Evolutionary conservation across 2,329 filamentous ascomycete species (phyloP), one percentile per base, ranked within the genome.

Genomic region (Hymenotorrendiella dingleyae): DNA sequence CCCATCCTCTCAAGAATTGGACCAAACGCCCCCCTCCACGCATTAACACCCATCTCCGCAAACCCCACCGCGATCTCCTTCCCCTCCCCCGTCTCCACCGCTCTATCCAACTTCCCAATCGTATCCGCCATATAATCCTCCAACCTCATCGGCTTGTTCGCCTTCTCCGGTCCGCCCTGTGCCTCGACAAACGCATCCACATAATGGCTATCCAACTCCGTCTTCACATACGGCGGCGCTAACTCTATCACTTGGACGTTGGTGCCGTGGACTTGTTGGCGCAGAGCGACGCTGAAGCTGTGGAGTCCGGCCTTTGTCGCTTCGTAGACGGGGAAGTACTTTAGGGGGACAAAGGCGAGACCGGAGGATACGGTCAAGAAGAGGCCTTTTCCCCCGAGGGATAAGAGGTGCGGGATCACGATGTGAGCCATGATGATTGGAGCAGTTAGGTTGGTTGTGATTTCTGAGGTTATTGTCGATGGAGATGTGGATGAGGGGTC

Each of bases 151-250:
- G 62, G 47, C 11, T 42, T 50, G 23, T 49, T 41, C 0, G 52
- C 52, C 11, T 57, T 56, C 2, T 55, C 59, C 14, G 46, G 11
- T 0, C 53, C 57, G 7, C 55, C 54, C 27, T 51, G 47, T 26
- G 49, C 36, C 23, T 49, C 51, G 9, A 45, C 46, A 4, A 42
- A 42, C 14, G 28, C 24, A 4, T 56, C 55, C 17, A 55, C 50
- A 40, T 56, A 53, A 14, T 45, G 54, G 14, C 43, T 47, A 38
- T 65, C 62, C 2, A 66, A 43, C 1, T 53, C 58, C 1, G 65
- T 66, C 21, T 59, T 61, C 3, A 64, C 59, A 44, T 65, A 65
- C 6, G 63, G 63, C 4, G 63, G 62, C 1, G 56, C 57, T n/a
- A 66, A 51, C 42, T 65, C 62, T 6, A 62, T 51, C 9, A 66